phyloP scores from a whole-genome alignment of 768 basidiomycete species.

The Auricularia sp. region DNA sequence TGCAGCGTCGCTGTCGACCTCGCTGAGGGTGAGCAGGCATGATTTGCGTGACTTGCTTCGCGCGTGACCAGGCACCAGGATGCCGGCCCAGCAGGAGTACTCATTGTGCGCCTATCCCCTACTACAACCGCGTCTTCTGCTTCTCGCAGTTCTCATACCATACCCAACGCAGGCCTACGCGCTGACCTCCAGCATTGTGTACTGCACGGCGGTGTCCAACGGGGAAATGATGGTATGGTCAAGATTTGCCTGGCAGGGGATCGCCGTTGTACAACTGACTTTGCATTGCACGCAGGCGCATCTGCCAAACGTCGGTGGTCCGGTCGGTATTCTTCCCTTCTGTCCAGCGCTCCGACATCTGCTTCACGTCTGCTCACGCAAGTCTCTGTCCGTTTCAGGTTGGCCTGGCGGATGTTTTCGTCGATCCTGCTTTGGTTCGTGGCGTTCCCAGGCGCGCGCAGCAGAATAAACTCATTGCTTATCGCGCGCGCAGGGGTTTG shows the following conservation, averaged over 20 bases:
- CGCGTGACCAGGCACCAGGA: not conserved
- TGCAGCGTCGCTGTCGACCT: not conserved
- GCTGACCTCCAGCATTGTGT: constrained; percentile 8
- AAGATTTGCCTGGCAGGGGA: not conserved
- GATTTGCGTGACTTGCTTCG: not conserved
- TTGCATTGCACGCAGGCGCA: constrained; percentile 2
- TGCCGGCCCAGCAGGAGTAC: not conserved
- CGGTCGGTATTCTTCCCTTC: not conserved
- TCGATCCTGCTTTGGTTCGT: constrained; percentile 12
- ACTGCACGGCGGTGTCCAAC: constrained; percentile 13
- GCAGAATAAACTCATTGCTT: not conserved
- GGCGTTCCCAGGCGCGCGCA: not conserved
- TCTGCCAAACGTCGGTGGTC: constrained; percentile 15
- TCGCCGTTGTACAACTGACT: not conserved
- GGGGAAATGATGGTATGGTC: constrained; percentile 12
- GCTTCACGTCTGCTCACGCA: no score
- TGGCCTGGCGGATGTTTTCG: constrained; percentile 15
- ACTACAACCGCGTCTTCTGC: not conserved
- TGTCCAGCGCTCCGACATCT: no score
- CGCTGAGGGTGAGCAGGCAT: not conserved
- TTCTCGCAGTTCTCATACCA: not conserved
- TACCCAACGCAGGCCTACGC: constrained; percentile 2
- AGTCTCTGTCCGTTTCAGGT: constrained; percentile 6
- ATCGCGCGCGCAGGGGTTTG: not conserved
- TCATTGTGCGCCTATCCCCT: not conserved